These are phyloP conservation scores for Ceratonia siliqua DNA, from an alignment of 306 rosid genomes.

Conservation along the genomic window DNA sequence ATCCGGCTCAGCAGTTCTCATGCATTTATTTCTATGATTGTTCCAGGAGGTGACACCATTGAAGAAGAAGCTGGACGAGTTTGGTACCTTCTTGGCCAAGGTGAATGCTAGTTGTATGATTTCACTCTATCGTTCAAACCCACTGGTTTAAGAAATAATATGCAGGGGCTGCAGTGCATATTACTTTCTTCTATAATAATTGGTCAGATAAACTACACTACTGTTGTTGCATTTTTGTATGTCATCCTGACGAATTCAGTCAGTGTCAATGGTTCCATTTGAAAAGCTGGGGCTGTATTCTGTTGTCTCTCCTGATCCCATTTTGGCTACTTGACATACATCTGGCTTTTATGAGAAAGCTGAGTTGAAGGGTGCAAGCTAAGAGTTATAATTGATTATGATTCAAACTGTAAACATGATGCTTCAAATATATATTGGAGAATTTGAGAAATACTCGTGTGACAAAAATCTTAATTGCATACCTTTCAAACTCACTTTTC, in stretches of 20 bases:
- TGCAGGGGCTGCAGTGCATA: not conserved
- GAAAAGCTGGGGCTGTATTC: constrained; percentile 17
- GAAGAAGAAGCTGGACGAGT: constrained; percentile 96
- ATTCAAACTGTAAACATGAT: constrained; percentile 9
- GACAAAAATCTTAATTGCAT: constrained; percentile 21
- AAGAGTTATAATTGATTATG: constrained; percentile 20
- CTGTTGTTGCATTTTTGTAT: constrained; percentile 22
- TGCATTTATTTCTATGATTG: constrained; percentile 25
- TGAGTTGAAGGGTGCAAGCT: constrained; percentile 17
- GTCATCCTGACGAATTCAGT: constrained; percentile 19
- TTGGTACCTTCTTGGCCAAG: constrained; percentile 96
- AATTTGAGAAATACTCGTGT: constrained; percentile 5
- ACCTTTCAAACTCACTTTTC: constrained; percentile 28
- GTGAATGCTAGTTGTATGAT: constrained; percentile 47
- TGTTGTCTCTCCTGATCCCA: constrained; percentile 9
- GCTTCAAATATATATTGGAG: constrained; percentile 18
- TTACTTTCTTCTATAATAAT: constrained; percentile 15
- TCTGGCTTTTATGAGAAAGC: constrained; percentile 22
- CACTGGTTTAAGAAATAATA: not conserved
- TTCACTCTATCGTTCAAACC: constrained; percentile 17
- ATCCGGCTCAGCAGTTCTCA: constrained; percentile 20
- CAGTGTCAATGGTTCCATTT: constrained; percentile 11
- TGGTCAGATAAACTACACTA: constrained; percentile 22
- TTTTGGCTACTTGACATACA: constrained; percentile 24
- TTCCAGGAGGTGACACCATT: constrained; percentile 93